Conservation (phyloP, 148 eudicot genomes). For the Rhododendron simsii region DNA sequence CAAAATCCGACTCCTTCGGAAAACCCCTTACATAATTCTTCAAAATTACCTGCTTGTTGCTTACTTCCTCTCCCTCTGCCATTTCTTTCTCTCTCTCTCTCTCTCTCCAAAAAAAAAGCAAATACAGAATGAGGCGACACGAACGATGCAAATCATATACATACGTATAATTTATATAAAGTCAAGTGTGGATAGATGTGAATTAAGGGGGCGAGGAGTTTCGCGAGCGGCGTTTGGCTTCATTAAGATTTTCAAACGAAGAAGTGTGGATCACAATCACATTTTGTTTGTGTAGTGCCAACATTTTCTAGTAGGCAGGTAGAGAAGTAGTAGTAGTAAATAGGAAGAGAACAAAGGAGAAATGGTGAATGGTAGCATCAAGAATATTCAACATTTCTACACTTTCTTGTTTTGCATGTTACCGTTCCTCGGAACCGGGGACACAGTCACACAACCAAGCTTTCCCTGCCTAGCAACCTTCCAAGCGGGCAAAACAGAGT, state of each 20-base stretch:
- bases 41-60: constrained; percentile 23
- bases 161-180: neutral
- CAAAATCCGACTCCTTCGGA: constrained; percentile 27
- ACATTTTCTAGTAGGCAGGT: neutral
- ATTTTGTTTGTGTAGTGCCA: neutral
- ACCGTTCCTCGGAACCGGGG: too few species aligned
- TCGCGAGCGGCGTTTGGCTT: neutral
- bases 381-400: neutral
- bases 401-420: too few species aligned
- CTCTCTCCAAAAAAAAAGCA: neutral
- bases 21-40: constrained; percentile 20
- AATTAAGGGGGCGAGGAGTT: neutral
- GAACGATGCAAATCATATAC: neutral
- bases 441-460: too few species aligned
- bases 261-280: neutral
- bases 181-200: neutral
- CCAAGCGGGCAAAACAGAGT: too few species aligned
- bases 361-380: neutral
- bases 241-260: neutral
- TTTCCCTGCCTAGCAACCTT: too few species aligned
- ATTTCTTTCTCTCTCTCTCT: neutral
- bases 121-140: neutral
- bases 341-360: neutral
- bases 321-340: neutral
- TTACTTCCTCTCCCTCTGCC: constrained; percentile 15